Evolutionary conservation across 1,139 yeast species (phyloP), one percentile per base, ranked within the genome.

Genomic region (Sugiyamaella paludigena): DNA sequence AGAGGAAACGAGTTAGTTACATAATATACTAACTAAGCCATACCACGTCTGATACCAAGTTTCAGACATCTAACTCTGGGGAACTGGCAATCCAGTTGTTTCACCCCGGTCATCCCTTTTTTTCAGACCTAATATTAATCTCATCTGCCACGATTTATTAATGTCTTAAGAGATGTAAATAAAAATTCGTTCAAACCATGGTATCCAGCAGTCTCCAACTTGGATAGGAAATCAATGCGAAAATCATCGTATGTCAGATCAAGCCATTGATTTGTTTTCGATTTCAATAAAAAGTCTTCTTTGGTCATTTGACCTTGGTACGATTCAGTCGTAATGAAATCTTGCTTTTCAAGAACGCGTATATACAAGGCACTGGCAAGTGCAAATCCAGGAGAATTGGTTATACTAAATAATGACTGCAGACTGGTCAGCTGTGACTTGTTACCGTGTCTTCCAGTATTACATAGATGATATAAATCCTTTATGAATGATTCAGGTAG

Each of bases 301-400:
- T 48, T 46, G 9, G 54, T 52, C 4, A 58, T 53, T 0, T 83
- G 81, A 0, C 79, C 80, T 16, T 71, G 71, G 51, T 77, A 81
- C 16, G 78, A 61, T 1, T 58, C 58, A 8, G 63, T 56, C 4
- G 73, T 63, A 1, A 54, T 61, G 9, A 43, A 41, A 26, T 58
- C 58, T 2, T 61, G 57, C 46, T 79, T 82, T 53, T 82, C 87
- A 9, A 80, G 54, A 1, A 62, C 58, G 67, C 82, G 68, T 10
- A 82, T 58, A 2, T 74, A 64, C 15, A 70, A 69, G 0, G 80
- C 73, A 11, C 78, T 69, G 2, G 76, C 59, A 24, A 70, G 74
- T 1, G 79, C 69, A 65, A 81, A 77, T 1, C 81, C 71, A 0
- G 88, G 83, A 26, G 79, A 71, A 47, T 79, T 76, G 50, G 80